Conservation (phyloP, 331 rosid species). For the Acacia concinna region DNA sequence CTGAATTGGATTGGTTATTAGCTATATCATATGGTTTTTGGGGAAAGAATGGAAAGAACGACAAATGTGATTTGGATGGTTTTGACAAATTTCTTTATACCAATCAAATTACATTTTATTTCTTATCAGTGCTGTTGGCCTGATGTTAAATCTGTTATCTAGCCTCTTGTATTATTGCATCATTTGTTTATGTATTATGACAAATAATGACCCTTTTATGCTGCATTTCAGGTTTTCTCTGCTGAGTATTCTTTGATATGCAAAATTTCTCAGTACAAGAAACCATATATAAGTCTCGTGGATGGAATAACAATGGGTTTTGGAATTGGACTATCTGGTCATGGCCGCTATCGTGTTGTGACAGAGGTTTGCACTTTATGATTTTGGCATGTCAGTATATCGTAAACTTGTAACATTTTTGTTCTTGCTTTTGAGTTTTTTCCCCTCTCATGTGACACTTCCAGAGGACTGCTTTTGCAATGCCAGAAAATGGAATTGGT, state of each 20-base stretch:
- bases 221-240: conserved; percentile 70
- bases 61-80: background rate
- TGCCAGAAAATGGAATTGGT: conserved; percentile 99
- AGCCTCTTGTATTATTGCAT: conserved; percentile 28
- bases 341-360: conserved; percentile 83
- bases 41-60: background rate
- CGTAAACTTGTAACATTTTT: conserved; percentile 4
- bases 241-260: conserved; percentile 95
- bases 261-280: conserved; percentile 81
- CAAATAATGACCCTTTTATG: conserved; percentile 30
- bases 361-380: conserved; percentile 69
- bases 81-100: background rate
- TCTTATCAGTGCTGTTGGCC: conserved; percentile 19
- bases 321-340: conserved; percentile 95
- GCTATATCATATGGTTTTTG: background rate
- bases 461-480: conserved; percentile 90
- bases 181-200: conserved; percentile 16
- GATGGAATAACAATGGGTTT: conserved; percentile 98
- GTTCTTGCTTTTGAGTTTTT: conserved; percentile 26
- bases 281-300: conserved; percentile 92
- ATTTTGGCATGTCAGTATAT: conserved; percentile 2
- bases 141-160: conserved; percentile 5
- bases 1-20: background rate
- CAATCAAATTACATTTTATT: conserved; percentile 8
- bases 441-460: background rate